Evolutionary conservation across 208 protist genomes (phyloP).

Genomic region (Acanthamoeba lenticulata): DNA sequence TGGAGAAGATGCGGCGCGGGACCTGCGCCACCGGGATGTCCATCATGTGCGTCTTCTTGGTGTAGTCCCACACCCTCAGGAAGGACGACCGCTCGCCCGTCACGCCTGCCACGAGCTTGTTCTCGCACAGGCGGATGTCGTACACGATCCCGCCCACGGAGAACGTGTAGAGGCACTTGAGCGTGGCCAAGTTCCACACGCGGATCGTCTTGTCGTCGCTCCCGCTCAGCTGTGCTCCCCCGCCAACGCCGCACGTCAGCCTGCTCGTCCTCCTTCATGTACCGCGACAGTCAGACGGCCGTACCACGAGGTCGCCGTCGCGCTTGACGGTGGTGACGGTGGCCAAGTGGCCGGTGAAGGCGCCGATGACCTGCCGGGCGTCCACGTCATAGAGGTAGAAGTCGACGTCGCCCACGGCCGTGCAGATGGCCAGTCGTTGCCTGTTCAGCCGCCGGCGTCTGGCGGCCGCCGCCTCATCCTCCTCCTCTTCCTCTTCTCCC

Average conservation of each 20-base stretch:
- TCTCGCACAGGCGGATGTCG: slow-evolving; percentile 49
- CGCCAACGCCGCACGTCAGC: not conserved
- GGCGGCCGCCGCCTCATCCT: not conserved
- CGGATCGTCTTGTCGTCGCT: slow-evolving; percentile 51
- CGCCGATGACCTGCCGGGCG: not conserved
- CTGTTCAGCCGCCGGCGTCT: not conserved
- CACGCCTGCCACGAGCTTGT: slow-evolving; percentile 52
- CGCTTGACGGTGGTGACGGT: slow-evolving; percentile 27
- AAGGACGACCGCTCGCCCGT: not conserved
- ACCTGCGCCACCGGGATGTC: not conserved
- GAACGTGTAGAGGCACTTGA: slow-evolving; percentile 31
- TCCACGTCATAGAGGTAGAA: slow-evolving; percentile 21
- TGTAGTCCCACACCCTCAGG: not conserved
- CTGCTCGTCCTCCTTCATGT: not conserved
- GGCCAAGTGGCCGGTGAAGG: not conserved
- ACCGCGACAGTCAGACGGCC: not conserved
- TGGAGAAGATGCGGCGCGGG: slow-evolving; percentile 26
- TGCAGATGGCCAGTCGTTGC: slow-evolving; percentile 20
- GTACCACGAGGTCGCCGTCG: slow-evolving; percentile 20
- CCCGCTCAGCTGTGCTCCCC: not conserved
- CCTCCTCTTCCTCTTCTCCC: not conserved
- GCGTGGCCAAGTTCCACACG: not conserved
- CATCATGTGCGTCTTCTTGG: not conserved
- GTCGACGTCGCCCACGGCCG: not conserved
- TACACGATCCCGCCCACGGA: slow-evolving; percentile 3